phyloP scores from a whole-genome alignment of 2,329 filamentous ascomycete species.

The Zasmidium citrigriseum region DNA sequence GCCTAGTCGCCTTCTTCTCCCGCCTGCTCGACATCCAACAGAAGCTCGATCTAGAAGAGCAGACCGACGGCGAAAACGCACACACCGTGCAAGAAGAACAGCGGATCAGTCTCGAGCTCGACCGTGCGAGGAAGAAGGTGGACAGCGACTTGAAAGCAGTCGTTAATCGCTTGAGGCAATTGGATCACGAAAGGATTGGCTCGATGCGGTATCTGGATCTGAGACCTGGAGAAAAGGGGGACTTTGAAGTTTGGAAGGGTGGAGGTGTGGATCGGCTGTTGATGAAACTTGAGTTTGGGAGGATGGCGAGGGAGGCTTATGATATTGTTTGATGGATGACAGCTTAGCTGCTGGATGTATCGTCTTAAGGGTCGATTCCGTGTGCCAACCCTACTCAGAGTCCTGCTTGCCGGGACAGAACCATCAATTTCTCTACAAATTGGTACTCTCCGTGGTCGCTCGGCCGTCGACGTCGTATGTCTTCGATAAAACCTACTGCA shows the following conservation, averaged over 20 bases:
- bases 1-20: conserved; percentile 73
- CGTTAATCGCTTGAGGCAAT: conserved; percentile 56
- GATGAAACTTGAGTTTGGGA: not conserved
- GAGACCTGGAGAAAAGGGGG: conserved; percentile 28
- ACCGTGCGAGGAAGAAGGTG: conserved; percentile 63
- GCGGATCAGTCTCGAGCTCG: conserved; percentile 66
- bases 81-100: conserved; percentile 68
- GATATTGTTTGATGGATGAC: not conserved
- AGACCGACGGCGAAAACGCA: conserved; percentile 68
- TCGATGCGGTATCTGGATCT: conserved; percentile 28
- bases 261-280: conserved; percentile 71
- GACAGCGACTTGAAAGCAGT: conserved; percentile 67
- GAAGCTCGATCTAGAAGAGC: conserved; percentile 76
- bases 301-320: not conserved
- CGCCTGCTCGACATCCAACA: conserved; percentile 76
- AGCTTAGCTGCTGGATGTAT: not conserved
- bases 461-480: no score
- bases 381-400: no score
- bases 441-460: no score
- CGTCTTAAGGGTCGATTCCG: no score
- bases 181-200: conserved; percentile 57
- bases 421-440: no score
- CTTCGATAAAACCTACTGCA: no score
- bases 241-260: conserved; percentile 70
- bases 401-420: no score